A percentile compares a stretch with the other conserved stretches of the same genome.
Conservation (phyloP, 73 alveolate species). For the Halteria grandinella region DNA sequence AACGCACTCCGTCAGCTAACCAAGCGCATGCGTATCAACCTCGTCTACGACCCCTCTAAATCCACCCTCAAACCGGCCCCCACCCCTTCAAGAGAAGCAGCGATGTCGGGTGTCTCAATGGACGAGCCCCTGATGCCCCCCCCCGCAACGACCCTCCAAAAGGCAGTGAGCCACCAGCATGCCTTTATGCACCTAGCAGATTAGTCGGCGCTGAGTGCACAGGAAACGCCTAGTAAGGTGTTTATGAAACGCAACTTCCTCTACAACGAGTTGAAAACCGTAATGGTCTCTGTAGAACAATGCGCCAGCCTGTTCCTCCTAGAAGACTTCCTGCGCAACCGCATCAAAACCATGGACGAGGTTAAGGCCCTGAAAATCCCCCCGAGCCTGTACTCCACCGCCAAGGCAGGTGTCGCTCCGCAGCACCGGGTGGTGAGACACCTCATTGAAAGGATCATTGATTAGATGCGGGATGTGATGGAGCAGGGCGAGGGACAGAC, state of each 20-base stretch:
- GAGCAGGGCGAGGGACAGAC: neutral
- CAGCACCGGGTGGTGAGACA: neutral
- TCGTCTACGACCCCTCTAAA: conserved; percentile 36
- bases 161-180: conserved; percentile 19
- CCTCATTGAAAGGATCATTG: conserved; percentile 9
- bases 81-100: no score
- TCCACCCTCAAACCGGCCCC: neutral
- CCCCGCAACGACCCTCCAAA: neutral
- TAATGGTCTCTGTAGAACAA: conserved; percentile 56
- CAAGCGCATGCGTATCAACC: conserved; percentile 19
- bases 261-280: conserved; percentile 36
- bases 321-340: conserved; percentile 56
- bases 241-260: conserved; percentile 46
- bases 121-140: conserved; percentile 29
- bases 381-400: neutral
- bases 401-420: neutral
- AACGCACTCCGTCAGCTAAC: conserved; percentile 33
- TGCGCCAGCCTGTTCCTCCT: conserved; percentile 42
- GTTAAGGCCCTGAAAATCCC: conserved; percentile 50
- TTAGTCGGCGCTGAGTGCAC: neutral
- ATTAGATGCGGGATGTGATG: conserved; percentile 19
- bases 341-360: conserved; percentile 25
- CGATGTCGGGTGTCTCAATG: no score
- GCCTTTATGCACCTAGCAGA: conserved; percentile 16
- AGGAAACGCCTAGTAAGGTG: conserved; percentile 16